A percentile compares a stretch with the other conserved stretches of the same genome.
Conservation (phyloP, 164 flowering plant genomes). For the Vitis riparia region DNA sequence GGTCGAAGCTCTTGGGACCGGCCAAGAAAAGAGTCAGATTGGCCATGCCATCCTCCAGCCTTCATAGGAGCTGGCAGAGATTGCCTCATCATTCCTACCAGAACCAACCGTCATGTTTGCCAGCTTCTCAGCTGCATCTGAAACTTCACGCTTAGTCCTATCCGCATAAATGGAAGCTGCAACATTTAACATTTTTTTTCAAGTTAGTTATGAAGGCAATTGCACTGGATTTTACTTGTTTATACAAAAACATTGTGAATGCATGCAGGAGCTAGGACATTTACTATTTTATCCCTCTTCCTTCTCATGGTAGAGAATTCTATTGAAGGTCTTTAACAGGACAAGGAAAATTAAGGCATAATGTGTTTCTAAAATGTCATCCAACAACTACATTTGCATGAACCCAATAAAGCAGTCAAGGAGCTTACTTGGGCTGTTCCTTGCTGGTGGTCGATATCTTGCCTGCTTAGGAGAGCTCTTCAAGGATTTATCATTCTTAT, state of each 20-base stretch:
- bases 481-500: constrained; percentile 42
- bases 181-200: neutral
- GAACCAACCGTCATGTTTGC: constrained; percentile 47
- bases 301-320: no score
- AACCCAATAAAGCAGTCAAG: neutral
- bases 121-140: constrained; percentile 62
- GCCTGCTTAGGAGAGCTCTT: constrained; percentile 49
- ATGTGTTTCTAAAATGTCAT: no score
- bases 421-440: constrained; percentile 56
- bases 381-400: neutral
- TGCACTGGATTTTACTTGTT: neutral
- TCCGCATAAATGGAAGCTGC: constrained; percentile 39
- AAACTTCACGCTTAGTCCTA: constrained; percentile 32
- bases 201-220: neutral
- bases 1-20: constrained; percentile 49
- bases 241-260: neutral
- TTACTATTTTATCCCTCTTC: no score
- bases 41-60: constrained; percentile 70
- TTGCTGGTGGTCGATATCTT: constrained; percentile 70
- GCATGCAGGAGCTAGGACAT: no score
- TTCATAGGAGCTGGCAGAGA: constrained; percentile 54
- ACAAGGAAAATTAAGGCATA: no score
- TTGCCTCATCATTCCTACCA: constrained; percentile 35
- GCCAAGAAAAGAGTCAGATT: constrained; percentile 38
- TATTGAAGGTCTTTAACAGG: no score